phyloP scores from a whole-genome alignment of 495 filamentous ascomycete species.

The Sphaerosporella brunnea region DNA sequence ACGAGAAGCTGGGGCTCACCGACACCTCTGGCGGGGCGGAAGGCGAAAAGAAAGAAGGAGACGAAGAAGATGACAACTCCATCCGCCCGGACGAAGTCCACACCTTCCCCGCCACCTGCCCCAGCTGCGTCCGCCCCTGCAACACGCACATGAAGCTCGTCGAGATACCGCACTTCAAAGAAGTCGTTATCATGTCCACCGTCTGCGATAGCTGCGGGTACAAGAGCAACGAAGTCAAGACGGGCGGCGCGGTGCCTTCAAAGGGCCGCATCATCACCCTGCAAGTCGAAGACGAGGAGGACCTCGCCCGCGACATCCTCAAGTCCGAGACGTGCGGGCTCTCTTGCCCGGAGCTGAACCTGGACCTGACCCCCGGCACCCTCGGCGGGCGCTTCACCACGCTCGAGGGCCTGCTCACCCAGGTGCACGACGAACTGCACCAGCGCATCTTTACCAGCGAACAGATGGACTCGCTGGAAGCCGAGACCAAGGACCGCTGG shows the following conservation, averaged over 20 bases:
- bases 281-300: conserved; percentile 48
- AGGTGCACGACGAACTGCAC: conserved; percentile 75
- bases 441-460: conserved; percentile 66
- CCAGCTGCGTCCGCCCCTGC: conserved; percentile 68
- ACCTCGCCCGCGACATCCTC: conserved; percentile 80
- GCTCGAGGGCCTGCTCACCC: conserved; percentile 82
- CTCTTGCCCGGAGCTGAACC: conserved; percentile 63
- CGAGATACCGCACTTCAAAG: conserved; percentile 89
- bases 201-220: conserved; percentile 84
- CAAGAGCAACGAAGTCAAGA: conserved; percentile 86
- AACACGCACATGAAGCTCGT: conserved; percentile 89
- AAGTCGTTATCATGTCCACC: conserved; percentile 81
- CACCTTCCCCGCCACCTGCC: conserved; percentile 74
- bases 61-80: conserved; percentile 37
- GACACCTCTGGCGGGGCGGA: conserved; percentile 13
- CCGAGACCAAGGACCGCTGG: conserved; percentile 52
- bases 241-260: conserved; percentile 77
- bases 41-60: conserved; percentile 1
- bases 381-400: conserved; percentile 96
- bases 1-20: conserved; percentile 55
- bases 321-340: conserved; percentile 87
- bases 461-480: conserved; percentile 50
- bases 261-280: conserved; percentile 73
- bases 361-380: conserved; percentile 74
- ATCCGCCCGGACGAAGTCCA: conserved; percentile 83